Base-by-base conservation (phyloP, 2,329 filamentous ascomycete genomes). In the Talaromyces marneffei region DNA sequence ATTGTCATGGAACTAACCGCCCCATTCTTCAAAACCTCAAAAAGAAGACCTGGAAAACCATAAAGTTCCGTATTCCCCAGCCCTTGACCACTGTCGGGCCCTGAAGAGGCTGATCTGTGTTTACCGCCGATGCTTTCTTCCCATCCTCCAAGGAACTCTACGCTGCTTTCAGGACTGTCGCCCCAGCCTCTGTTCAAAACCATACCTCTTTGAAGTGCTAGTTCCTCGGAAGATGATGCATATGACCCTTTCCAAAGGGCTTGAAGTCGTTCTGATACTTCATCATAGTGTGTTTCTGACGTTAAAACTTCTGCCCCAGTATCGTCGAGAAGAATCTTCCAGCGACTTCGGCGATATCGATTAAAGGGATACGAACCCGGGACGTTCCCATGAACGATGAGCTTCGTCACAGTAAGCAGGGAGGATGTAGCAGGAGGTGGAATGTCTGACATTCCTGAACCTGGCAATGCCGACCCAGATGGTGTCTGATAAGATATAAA, bases 341-440 rank as follows among this genome's bases (percentile, higher is more conserved):
- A 99, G 42, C 92, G 86, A 68, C 90, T 91, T 64, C 94, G 86
- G 18, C 93, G 87, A 74, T 97, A 92, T 4, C 94, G 86, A 75
- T 99, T 97, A 78, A 99, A 99, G 10, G 93, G 90, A 72, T 97
- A 97, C 1, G 92, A 96, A 0, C 94, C 94, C 0, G 94, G 94
- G 2, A 97, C 87, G 69, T 99, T 99, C 46, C 90, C 91, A 73
- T 99, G 94, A 1, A 99, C 82, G 18, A 97, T 85, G n/a, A 99
- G 74, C 72, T 97, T 97, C 0, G 90, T 94, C 5, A 90, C 92
- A 0, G 94, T 91, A 10, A 96, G 81, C 42, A 88, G 86, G 62
- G 91, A 86, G 0, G 60, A 37, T 18, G 68, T 66, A 7, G 68
- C 67, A 4, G 69, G 70, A 55, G 68, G 67, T 0, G 68, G 66